Evolutionary conservation across 176 grass and related monocot genomes (phyloP).

Genomic region (Hordeum vulgare): MorexV3_pseudomolecules_assembly NC_058522.1:404395213-404395712

Average conservation of each 20-base stretch:
- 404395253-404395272: background rate
- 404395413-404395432: background rate
- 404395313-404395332: background rate
- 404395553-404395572: background rate
- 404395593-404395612: background rate
- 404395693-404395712: background rate
- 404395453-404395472: background rate
- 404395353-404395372: background rate
- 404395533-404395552: background rate
- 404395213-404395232: background rate
- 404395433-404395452: background rate
- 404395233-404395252: background rate
- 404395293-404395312: background rate
- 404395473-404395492: background rate
- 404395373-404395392: background rate
- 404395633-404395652: background rate
- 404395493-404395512: background rate
- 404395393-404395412: background rate
- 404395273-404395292: background rate
- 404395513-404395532: background rate
- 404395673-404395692: slow-evolving; percentile 11
- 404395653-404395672: background rate
- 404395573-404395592: background rate
- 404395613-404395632: background rate
- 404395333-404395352: background rate